Evolutionary conservation across 495 filamentous ascomycete genomes (phyloP).

Genomic region (Letharia columbiana): DNA sequence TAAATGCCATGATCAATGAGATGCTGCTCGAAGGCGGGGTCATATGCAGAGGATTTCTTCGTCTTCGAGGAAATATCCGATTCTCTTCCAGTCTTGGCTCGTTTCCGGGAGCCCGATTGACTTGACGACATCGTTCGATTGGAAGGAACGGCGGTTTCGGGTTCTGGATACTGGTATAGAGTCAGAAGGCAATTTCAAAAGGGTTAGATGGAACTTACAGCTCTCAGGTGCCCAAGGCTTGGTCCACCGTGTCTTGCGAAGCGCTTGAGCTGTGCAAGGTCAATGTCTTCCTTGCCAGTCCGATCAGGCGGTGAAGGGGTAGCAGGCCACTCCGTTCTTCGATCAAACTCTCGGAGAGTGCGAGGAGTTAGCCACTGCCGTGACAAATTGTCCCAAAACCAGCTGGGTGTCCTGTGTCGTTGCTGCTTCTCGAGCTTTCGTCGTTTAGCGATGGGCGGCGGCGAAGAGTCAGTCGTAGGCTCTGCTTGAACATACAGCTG

Average conservation of each 20-base stretch:
- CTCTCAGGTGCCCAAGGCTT: conserved; percentile 24
- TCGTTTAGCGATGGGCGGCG: conserved; percentile 9
- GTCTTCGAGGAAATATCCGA: conserved; percentile 17
- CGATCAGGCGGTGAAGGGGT: conserved; percentile 12
- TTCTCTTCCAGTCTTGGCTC: conserved; percentile 14
- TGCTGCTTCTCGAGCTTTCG: conserved; percentile 16
- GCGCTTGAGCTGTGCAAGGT: conserved; percentile 22
- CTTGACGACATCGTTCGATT: conserved; percentile 17
- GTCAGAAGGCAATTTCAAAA: conserved; percentile 10
- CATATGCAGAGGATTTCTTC: conserved; percentile 25
- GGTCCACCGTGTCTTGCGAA: conserved; percentile 30
- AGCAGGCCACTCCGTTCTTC: conserved; percentile 14
- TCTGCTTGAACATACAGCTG: conserved; percentile 4
- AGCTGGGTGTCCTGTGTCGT: conserved; percentile 9
- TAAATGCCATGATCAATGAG: background rate
- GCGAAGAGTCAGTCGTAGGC: conserved; percentile 10
- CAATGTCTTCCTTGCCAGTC: conserved; percentile 19
- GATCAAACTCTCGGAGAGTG: conserved; percentile 26
- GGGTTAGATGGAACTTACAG: conserved; percentile 20
- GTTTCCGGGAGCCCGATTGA: conserved; percentile 17
- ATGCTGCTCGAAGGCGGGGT: conserved; percentile 28
- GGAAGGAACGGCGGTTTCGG: conserved; percentile 3
- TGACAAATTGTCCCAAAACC: conserved; percentile 27
- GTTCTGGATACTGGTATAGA: conserved; percentile 6
- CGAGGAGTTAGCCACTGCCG: conserved; percentile 19